Base-by-base conservation (phyloP, 148 eudicot species). In the Amaranthus palmeri region DNA sequence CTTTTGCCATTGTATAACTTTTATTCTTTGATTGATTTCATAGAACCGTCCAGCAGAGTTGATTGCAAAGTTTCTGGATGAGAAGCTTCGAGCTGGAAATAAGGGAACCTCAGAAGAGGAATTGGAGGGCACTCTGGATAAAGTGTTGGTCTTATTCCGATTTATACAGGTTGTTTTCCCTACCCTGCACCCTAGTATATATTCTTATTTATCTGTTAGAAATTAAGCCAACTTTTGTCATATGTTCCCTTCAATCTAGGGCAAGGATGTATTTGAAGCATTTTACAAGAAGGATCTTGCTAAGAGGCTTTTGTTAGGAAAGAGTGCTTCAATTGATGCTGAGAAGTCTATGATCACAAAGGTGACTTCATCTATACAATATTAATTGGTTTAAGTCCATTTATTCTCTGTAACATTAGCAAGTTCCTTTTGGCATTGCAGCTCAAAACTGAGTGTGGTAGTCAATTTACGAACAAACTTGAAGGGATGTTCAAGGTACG, bases 401-500 rank as follows among this genome's bases (percentile, higher is more conserved):
- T 40, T 2, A 71, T 10, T 49, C 40, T 75, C 47, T 61, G 67
- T 77, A 60, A 68, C 58, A 60, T 65, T 77, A 69, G 69, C 45
- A 54, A 65, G 58, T 79, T 65, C 46, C 44, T 63, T 62, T 61
- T 48, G 55, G 50, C 78, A 43, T 83, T 86, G 77, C 92, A 93
- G 98, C 83, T 93, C 68, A 93, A 93, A 80, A 93, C 98, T 4
- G 98, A 93, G 80, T 93, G 98, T 70, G 98, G 98, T 74, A 91
- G 98, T 82, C 98, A 93, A 67, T 93, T 93, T 75, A 93, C 98
- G 42, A 93, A 93, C 81, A 93, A 93, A 81, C 96, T 93, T 75
- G 98, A 93, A 87, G 98, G 98, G 80, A 93, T 93, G 98, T 93
- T 91, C 78, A 93, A 93, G 98, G 98, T 91, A 52, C 79, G 88